phyloP scores from a whole-genome alignment of 257 asterid genomes.

The Echium plantagineum region DNA sequence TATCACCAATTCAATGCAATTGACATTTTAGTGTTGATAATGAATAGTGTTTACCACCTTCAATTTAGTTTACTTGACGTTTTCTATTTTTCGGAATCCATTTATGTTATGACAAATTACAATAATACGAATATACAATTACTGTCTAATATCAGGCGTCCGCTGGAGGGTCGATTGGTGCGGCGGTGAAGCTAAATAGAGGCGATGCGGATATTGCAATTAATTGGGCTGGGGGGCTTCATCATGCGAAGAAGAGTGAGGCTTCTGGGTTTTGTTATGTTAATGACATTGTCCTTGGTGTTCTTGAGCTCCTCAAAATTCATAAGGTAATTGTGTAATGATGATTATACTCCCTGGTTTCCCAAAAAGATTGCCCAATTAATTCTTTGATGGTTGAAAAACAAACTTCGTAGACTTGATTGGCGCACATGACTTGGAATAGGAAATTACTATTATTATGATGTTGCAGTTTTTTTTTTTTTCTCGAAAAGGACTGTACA shows the following conservation, averaged over 20 bases:
- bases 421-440: no score
- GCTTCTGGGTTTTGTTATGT: constrained; percentile 80
- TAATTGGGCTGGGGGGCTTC: constrained; percentile 93
- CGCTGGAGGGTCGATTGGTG: constrained; percentile 78
- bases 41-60: no score
- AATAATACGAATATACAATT: no score
- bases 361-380: not conserved
- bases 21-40: no score
- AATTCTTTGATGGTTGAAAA: not conserved
- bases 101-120: no score
- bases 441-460: no score
- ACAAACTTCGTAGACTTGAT: no score
- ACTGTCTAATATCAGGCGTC: constrained; percentile 25
- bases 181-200: constrained; percentile 61
- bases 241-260: constrained; percentile 77
- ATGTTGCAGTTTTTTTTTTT: no score
- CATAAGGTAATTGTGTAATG: constrained; percentile 33
- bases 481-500: no score
- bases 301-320: constrained; percentile 62
- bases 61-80: no score
- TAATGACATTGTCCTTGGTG: constrained; percentile 76
- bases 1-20: no score
- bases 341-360: not conserved
- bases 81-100: no score
- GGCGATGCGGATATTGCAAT: constrained; percentile 77